Percentiles rank a stretch among this genome's conserved stretches.
Evolutionary conservation across 768 basidiomycete species (phyloP).

Genomic region (Paxillus ammoniavirescens): DNA sequence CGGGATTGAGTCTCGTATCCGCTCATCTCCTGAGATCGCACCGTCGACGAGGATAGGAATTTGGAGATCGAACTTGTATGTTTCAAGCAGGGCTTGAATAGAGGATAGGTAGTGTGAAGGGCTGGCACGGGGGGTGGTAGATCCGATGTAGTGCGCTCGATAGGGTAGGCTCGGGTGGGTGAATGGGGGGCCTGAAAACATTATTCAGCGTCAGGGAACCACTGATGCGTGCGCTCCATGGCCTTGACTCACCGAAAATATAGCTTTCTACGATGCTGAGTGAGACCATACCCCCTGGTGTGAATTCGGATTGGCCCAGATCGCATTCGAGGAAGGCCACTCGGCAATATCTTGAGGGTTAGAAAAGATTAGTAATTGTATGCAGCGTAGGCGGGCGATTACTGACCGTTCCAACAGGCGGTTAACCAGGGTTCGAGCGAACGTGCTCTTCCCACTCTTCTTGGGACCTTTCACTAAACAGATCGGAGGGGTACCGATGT

Average conservation of each 20-base stretch:
- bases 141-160: slow-evolving; percentile 79
- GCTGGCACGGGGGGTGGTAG: slow-evolving; percentile 70
- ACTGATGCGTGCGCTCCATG: neutral
- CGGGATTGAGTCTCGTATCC: slow-evolving; percentile 62
- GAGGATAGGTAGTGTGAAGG: slow-evolving; percentile 76
- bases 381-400: neutral
- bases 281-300: slow-evolving; percentile 81
- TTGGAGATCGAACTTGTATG: slow-evolving; percentile 69
- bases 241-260: slow-evolving; percentile 57
- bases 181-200: slow-evolving; percentile 73
- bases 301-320: slow-evolving; percentile 92
- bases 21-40: slow-evolving; percentile 29
- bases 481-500: slow-evolving; percentile 32
- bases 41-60: slow-evolving; percentile 35
- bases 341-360: slow-evolving; percentile 54
- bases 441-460: slow-evolving; percentile 88
- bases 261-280: slow-evolving; percentile 68
- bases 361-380: neutral
- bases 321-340: slow-evolving; percentile 95
- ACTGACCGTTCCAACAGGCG: slow-evolving; percentile 55
- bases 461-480: slow-evolving; percentile 83
- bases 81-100: slow-evolving; percentile 62
- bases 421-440: slow-evolving; percentile 74
- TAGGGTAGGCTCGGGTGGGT: slow-evolving; percentile 75
- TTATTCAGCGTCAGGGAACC: neutral